Percentiles rank a stretch among this genome's conserved stretches.
Evolutionary conservation across 306 rosid genomes (phyloP).

Genomic region (Hippophae tibetana): DNA sequence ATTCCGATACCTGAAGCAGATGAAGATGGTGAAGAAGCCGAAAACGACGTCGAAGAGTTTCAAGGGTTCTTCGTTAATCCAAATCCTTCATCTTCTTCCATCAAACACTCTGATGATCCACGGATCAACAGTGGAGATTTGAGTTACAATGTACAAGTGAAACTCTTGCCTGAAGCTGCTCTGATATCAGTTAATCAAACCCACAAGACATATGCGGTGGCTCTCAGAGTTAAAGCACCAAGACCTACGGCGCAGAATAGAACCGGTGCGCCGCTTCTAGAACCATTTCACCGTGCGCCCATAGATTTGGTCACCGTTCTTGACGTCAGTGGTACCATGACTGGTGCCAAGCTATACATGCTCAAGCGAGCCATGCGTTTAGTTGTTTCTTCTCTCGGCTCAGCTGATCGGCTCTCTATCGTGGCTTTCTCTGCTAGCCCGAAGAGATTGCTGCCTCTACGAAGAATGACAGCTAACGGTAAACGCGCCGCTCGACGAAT

Average conservation of each 20-base stretch:
- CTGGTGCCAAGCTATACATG: slow-evolving; percentile 61
- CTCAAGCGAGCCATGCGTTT: slow-evolving; percentile 77
- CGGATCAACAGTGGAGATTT: slow-evolving; percentile 23
- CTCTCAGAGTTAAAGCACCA: slow-evolving; percentile 61
- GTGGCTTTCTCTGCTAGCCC: slow-evolving; percentile 57
- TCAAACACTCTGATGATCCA: slow-evolving; percentile 28
- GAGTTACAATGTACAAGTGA: slow-evolving; percentile 49
- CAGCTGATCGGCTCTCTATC: slow-evolving; percentile 64
- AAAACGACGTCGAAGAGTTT: slow-evolving; percentile 48
- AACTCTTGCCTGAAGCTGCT: slow-evolving; percentile 67
- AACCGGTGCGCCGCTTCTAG: slow-evolving; percentile 14
- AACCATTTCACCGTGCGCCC: slow-evolving; percentile 47
- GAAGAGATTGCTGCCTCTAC: slow-evolving; percentile 45
- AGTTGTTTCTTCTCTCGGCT: slow-evolving; percentile 55
- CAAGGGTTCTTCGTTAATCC: slow-evolving; percentile 73
- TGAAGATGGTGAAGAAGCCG: slow-evolving; percentile 34
- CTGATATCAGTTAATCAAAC: slow-evolving; percentile 37
- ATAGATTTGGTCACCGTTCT: slow-evolving; percentile 77
- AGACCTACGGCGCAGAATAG: slow-evolving; percentile 24
- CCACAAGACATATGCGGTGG: slow-evolving; percentile 56
- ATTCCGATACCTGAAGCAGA: slow-evolving; percentile 64
- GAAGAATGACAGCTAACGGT: slow-evolving; percentile 59
- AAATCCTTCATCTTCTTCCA: slow-evolving; percentile 36
- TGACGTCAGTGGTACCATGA: slow-evolving; percentile 68
- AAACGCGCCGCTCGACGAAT: slow-evolving; percentile 55